These are phyloP conservation scores for Xerocomus spinulosus DNA, from an alignment of 768 basidiomycete species.

Conservation along the genomic window DNA sequence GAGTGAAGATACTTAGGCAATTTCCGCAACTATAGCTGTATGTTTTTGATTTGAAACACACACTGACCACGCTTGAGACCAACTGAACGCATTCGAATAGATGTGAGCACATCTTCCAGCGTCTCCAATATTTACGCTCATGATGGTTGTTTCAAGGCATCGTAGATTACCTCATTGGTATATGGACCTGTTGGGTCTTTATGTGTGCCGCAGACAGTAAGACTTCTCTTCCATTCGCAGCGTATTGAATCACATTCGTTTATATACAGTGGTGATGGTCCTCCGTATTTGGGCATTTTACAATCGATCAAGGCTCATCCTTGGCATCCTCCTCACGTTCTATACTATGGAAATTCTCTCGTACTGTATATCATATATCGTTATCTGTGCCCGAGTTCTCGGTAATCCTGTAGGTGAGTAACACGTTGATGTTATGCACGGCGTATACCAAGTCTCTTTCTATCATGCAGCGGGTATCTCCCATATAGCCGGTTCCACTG, in stretches of 20 bases:
- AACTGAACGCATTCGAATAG: neutral
- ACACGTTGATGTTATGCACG: neutral
- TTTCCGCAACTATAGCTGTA: neutral
- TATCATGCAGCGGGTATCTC: neutral
- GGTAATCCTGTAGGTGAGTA: neutral
- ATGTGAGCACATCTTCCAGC: neutral
- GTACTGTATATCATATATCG: neutral
- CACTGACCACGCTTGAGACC: neutral
- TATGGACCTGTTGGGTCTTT: neutral
- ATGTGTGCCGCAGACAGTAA: neutral
- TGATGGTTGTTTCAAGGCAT: neutral
- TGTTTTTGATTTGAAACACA: no score
- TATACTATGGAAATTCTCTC: neutral
- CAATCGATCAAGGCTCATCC: neutral
- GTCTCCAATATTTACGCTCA: neutral
- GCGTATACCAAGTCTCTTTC: neutral
- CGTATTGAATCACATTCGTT: neutral
- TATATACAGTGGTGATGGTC: neutral
- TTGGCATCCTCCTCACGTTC: neutral
- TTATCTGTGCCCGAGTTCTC: neutral
- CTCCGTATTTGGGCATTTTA: neutral
- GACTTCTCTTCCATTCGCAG: neutral
- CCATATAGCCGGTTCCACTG: neutral
- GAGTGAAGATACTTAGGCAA: neutral
- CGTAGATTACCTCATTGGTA: neutral